Evolutionary conservation across 345 rosid species (phyloP), one percentile per base, ranked within the genome.

Genomic region (Salix purpurea): DNA sequence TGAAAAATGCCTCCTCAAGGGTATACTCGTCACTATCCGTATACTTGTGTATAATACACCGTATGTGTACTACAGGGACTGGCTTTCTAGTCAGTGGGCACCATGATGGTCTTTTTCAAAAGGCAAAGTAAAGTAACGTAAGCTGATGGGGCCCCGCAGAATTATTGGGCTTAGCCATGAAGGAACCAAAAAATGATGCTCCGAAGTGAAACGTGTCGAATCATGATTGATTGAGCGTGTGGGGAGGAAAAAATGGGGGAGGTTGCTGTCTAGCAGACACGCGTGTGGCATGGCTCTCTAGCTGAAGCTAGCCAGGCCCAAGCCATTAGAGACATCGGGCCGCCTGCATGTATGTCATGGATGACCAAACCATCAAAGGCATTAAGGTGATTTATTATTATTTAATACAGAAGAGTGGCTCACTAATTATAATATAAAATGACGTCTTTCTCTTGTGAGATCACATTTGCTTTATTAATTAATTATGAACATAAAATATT

Each of bases 61-160:
- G 73, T 79, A 85, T 77, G 16, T 6, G 15, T 83, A 74, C 66
- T 83, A 74, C 66, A 1, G 37, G 1, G 44, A 3, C 36, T 77
- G 75, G 65, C 90, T 86, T 85, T 88, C 78, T 83, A 85, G 91
- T 90, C 90, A 87, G 82, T 83, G 69, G 84, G 85, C 87, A 87
- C 87, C 82, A 79, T 9, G 19, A 80, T 40, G 44, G 42, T 83
- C 75, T 77, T 78, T 79, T 69, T 64, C 7, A 72, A 34, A 48
- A 9, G 32, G 73, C 13, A 40, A 67, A 39, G 23, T 23, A 68
- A 32, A 26, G 75, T 82, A 79, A 82, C 72, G 64, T 64, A 19
- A 46, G 79, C 75, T 0, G 0, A 3, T 73, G 83, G 86, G 86
- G 84, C 10, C 82, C 86, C 86, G 52, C 0, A 19, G 37, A 70